Percentiles rank a stretch among this genome's conserved stretches.
Conservation (phyloP, 305 asterid genomes). For the Rubia tinctorum region DNA sequence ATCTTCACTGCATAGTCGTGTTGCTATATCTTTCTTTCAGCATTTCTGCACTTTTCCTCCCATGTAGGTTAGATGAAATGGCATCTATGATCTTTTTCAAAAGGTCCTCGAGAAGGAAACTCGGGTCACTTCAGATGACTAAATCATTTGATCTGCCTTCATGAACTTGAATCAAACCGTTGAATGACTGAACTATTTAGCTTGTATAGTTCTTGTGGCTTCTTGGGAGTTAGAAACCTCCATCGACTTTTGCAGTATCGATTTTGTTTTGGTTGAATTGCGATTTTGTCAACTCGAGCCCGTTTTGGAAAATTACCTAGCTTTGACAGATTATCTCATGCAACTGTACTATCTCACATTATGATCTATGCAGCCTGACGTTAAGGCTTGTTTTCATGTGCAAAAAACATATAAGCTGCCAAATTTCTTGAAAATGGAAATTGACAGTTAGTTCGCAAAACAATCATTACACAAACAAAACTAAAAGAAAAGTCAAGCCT, state of each 20-base stretch:
- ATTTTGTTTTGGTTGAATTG: neutral
- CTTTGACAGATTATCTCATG: neutral
- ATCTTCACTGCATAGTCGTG: neutral
- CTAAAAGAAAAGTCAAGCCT: neutral
- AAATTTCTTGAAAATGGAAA: slow-evolving; percentile 1
- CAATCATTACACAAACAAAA: neutral
- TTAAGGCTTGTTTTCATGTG: neutral
- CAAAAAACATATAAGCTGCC: neutral
- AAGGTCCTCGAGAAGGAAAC: slow-evolving; percentile 36
- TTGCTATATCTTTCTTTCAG: neutral
- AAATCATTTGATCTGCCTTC: slow-evolving; percentile 2
- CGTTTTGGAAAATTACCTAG: too few relatives aligned
- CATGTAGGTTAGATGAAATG: slow-evolving; percentile 58
- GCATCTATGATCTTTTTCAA: slow-evolving; percentile 44
- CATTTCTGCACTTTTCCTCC: slow-evolving; percentile 12
- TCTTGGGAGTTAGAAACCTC: neutral
- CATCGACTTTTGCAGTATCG: neutral
- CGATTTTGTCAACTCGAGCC: neutral
- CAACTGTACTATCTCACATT: neutral
- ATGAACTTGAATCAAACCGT: neutral
- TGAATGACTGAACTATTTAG: neutral
- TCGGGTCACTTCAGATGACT: too few relatives aligned
- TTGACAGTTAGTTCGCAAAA: neutral
- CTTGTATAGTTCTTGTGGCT: neutral
- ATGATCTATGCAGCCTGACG: neutral